Conservation (phyloP, 768 basidiomycete species). For the Agaricus subrufescens region DNA sequence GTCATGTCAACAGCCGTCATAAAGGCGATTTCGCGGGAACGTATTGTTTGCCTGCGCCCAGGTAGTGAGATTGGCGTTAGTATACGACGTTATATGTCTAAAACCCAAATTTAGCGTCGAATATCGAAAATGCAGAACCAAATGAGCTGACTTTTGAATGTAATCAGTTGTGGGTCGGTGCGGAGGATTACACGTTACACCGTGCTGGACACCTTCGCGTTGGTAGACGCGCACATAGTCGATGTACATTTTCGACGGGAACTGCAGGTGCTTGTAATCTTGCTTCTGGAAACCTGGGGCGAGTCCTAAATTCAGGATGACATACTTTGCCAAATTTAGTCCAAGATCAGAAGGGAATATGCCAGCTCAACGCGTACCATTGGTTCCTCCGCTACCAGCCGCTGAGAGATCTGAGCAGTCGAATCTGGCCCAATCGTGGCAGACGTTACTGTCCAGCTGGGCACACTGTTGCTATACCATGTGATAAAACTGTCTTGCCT, state of each 20-base stretch:
- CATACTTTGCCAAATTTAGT: slow-evolving; percentile 41
- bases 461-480: slow-evolving; percentile 65
- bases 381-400: slow-evolving; percentile 86
- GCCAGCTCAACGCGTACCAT: slow-evolving; percentile 54
- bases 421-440: slow-evolving; percentile 63
- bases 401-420: slow-evolving; percentile 46
- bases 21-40: slow-evolving; percentile 64
- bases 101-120: neutral
- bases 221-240: slow-evolving; percentile 93
- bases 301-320: slow-evolving; percentile 85
- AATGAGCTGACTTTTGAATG: slow-evolving; percentile 50
- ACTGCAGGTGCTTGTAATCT: slow-evolving; percentile 66
- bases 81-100: slow-evolving; percentile 54
- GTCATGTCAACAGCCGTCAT: slow-evolving; percentile 32
- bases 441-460: slow-evolving; percentile 68
- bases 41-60: slow-evolving; percentile 75
- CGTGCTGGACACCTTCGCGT: slow-evolving; percentile 61
- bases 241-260: slow-evolving; percentile 78
- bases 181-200: slow-evolving; percentile 76
- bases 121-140: neutral
- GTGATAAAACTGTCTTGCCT: slow-evolving; percentile 70
- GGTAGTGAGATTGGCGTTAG: slow-evolving; percentile 79
- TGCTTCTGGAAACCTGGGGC: slow-evolving; percentile 70
- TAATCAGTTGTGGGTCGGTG: slow-evolving; percentile 77
- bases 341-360: neutral